These are phyloP conservation scores for Talaromyces stipitatus DNA, from an alignment of 495 filamentous ascomycete genomes.

Conservation along the genomic window DNA sequence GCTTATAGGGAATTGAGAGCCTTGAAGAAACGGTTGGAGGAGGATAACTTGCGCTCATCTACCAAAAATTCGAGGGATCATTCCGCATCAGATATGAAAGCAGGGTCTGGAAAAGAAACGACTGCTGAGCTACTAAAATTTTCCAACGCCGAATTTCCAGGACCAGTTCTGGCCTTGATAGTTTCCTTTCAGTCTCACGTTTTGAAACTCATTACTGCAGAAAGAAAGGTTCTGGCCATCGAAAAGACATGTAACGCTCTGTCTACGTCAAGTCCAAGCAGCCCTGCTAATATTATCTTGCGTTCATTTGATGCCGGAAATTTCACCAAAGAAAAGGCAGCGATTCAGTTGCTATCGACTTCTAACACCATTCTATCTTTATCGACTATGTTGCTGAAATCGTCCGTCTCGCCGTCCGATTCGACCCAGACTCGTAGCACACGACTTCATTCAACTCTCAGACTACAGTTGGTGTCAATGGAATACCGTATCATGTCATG, in stretches of 20 bases:
- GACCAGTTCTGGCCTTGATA: constrained; percentile 27
- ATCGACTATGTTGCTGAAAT: constrained; percentile 32
- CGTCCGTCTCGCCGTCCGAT: constrained; percentile 31
- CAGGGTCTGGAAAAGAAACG: constrained; percentile 33
- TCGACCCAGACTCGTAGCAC: constrained; percentile 38
- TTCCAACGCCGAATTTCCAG: constrained; percentile 25
- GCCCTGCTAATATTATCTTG: constrained; percentile 59
- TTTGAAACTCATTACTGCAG: constrained; percentile 39
- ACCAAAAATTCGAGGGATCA: not conserved
- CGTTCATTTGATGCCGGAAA: constrained; percentile 35
- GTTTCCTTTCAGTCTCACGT: constrained; percentile 38
- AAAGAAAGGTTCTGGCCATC: constrained; percentile 37
- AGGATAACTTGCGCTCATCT: constrained; percentile 10
- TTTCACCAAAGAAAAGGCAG: constrained; percentile 49
- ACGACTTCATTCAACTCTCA: constrained; percentile 43
- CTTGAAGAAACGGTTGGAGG: constrained; percentile 56
- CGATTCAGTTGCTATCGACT: constrained; percentile 61
- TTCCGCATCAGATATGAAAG: not conserved
- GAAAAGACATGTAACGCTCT: constrained; percentile 41
- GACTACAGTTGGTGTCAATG: constrained; percentile 61
- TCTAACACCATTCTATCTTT: constrained; percentile 61
- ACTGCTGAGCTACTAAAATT: constrained; percentile 61
- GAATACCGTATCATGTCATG: constrained; percentile 61
- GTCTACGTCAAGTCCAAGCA: constrained; percentile 41
- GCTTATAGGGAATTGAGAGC: constrained; percentile 69